phyloP scores from a whole-genome alignment of 495 filamentous ascomycete genomes.

The Aspergillus incahuasiensis region DNA sequence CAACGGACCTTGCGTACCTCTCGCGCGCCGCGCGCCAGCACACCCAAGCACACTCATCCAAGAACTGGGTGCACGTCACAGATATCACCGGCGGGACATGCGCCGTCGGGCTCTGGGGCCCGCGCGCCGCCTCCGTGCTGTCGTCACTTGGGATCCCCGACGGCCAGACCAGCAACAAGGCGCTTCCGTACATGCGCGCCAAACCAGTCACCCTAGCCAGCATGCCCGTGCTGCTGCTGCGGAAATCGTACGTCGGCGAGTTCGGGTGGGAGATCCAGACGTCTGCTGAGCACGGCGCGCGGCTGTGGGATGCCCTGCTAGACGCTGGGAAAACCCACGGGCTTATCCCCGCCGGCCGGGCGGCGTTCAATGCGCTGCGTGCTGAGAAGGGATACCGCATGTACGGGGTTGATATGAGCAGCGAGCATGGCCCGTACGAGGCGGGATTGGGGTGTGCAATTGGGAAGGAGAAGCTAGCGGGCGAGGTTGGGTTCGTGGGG shows the following conservation, averaged over 20 bases:
- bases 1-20: conserved; percentile 42
- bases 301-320: conserved; percentile 44
- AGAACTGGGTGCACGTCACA: conserved; percentile 36
- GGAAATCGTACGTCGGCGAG: conserved; percentile 47
- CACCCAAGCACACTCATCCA: conserved; percentile 3
- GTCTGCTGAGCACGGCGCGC: conserved; percentile 41
- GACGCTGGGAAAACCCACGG: conserved; percentile 42
- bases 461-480: conserved; percentile 7
- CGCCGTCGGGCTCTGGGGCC: conserved; percentile 50
- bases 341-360: conserved; percentile 43
- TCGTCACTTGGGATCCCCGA: conserved; percentile 9
- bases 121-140: conserved; percentile 38
- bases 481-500: conserved; percentile 39
- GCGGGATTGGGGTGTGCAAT: conserved; percentile 37
- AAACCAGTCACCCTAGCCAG: conserved; percentile 32
- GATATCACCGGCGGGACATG: conserved; percentile 49
- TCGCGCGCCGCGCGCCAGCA: conserved; percentile 34
- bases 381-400: conserved; percentile 45
- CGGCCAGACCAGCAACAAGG: conserved; percentile 34
- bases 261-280: conserved; percentile 49
- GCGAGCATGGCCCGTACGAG: conserved; percentile 47
- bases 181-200: conserved; percentile 35
- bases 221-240: conserved; percentile 38
- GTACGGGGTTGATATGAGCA: conserved; percentile 44
- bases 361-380: conserved; percentile 44